phyloP scores from a whole-genome alignment of 148 eudicot species.

The Silene uniflora region DNA sequence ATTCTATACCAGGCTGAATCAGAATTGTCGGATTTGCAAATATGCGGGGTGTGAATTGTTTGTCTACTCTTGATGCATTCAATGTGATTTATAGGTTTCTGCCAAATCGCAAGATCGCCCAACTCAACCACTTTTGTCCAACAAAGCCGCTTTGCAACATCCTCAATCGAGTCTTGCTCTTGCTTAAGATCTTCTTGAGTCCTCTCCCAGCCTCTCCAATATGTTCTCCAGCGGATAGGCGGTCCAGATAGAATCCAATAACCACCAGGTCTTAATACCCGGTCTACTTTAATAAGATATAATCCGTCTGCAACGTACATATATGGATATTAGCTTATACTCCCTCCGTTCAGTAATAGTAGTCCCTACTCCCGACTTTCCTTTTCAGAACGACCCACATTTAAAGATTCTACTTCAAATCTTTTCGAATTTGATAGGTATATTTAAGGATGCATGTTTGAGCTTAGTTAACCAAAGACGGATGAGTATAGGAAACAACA shows the following conservation, averaged over 20 bases:
- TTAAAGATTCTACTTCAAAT: no score
- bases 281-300: conserved; percentile 83
- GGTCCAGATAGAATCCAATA: conserved; percentile 98
- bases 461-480: no score
- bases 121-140: conserved; percentile 82
- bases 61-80: conserved; percentile 51
- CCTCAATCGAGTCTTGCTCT: conserved; percentile 86
- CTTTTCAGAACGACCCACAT: no score
- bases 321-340: no score
- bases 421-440: no score
- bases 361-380: no score
- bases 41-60: conserved; percentile 38
- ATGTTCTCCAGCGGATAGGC: conserved; percentile 73
- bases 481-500: not conserved
- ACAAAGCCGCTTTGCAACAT: conserved; percentile 58
- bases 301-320: conserved; percentile 54
- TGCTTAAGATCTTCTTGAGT: conserved; percentile 75
- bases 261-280: conserved; percentile 90
- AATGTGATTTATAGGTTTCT: conserved; percentile 79
- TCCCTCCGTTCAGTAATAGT: no score
- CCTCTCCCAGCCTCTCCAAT: conserved; percentile 96
- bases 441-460: no score
- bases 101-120: conserved; percentile 80
- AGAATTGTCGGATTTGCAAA: conserved; percentile 65
- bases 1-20: conserved; percentile 65